These are phyloP conservation scores for Cercospora sp. DNA, from an alignment of 2,329 filamentous ascomycete genomes.

Conservation along the genomic window DNA sequence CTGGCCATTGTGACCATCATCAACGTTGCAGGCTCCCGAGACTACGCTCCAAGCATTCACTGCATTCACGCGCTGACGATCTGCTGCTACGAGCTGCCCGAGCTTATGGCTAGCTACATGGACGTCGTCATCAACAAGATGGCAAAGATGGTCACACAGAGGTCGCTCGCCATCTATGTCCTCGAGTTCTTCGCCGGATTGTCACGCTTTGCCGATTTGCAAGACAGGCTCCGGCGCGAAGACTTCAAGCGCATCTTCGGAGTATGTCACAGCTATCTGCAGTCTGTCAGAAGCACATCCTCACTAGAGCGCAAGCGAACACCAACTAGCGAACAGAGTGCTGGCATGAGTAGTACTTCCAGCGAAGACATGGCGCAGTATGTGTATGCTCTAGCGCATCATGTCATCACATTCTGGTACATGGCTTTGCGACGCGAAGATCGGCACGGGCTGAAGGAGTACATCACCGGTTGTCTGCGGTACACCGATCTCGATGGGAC, in stretches of 20 bases:
- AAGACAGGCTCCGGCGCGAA: conserved; percentile 60
- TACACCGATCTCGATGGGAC: conserved; percentile 75
- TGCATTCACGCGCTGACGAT: conserved; percentile 95
- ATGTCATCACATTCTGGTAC: conserved; percentile 97
- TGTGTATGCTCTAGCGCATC: conserved; percentile 88
- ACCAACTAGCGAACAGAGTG: conserved; percentile 33
- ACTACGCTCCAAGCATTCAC: conserved; percentile 72
- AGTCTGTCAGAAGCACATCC: conserved; percentile 68
- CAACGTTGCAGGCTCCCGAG: conserved; percentile 63
- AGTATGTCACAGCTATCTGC: conserved; percentile 90
- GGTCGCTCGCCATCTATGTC: conserved; percentile 88
- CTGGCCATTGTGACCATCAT: conserved; percentile 82
- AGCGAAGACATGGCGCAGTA: conserved; percentile 56
- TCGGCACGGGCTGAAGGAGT: conserved; percentile 78
- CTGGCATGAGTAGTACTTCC: conserved; percentile 27
- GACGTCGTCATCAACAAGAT: conserved; percentile 88
- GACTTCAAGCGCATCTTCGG: conserved; percentile 94
- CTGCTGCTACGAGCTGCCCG: conserved; percentile 90
- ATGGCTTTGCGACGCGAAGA: conserved; percentile 83
- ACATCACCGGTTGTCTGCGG: conserved; percentile 82
- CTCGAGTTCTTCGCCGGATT: conserved; percentile 91
- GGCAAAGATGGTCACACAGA: conserved; percentile 93
- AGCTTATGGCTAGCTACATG: conserved; percentile 81
- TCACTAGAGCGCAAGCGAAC: conserved; percentile 30
- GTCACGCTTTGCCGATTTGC: conserved; percentile 71